Base-by-base conservation (phyloP, 1,284 basidiomycete genomes). In the Nidula niveotomentosa region DNA sequence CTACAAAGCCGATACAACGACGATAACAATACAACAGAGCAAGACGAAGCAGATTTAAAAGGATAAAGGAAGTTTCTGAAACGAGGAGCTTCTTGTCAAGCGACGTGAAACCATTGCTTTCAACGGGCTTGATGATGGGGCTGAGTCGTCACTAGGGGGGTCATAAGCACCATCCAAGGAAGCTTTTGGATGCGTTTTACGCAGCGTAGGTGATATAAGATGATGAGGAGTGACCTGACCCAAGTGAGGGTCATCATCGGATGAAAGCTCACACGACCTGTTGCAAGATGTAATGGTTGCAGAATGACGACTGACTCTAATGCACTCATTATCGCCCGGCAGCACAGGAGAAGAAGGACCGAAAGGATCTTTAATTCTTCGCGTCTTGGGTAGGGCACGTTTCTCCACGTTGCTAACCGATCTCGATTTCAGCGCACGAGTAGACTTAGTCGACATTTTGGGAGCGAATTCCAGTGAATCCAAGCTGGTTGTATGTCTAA, bases 141-240 rank as follows among this genome's bases (percentile, higher is more conserved):
- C n/a, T n/a, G 53, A 54, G 43, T 57, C 56, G 49, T 57, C 56
- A 18, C 56, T 57, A 3, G 56, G 48, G 13, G 53, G 56, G 33
- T 55, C 56, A 45, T 45, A 54, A 33, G 45, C 0, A 49, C 51
- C 51, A 12, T 48, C 17, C n/a, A 48, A 33, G 15, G 18, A 15
- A 35, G 47, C 8, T 35, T 30, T 30, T 30, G 30, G 30, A 30
- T 30, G 30, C 30, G 30, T 30, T 30, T 48, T 51, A 12, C 49
- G 48, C n/a, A 59, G 18, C 10, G 55, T 75, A 6, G 87, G 86
- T 7, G 87, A 90, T 43, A 83, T 79, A 30, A 89, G 66, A 60
- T 84, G 84, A 56, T 80, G 79, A 18, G 87, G 86, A 0, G 85
- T 88, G n/a, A 87, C 83, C 66, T 86, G 83, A 0, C 85, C 85